Evolutionary conservation across 2,329 filamentous ascomycete species (phyloP).

Genomic region (Lithohypha guttulata): DNA sequence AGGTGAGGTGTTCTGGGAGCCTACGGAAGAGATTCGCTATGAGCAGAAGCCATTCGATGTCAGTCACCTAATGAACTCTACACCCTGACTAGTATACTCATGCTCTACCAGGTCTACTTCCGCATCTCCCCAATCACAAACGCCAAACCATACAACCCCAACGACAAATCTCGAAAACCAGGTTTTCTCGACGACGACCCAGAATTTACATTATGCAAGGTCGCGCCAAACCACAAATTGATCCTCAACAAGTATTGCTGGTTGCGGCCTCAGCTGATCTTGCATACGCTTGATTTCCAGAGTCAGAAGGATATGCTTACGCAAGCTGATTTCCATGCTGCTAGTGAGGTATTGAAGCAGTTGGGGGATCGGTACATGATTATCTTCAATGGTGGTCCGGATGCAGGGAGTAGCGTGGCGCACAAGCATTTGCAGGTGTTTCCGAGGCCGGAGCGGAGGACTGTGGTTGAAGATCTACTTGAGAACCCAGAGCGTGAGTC

Average conservation of each 20-base stretch:
- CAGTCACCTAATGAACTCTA: slow-evolving; percentile 8
- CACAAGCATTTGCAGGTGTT: slow-evolving; percentile 38
- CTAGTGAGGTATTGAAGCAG: slow-evolving; percentile 11
- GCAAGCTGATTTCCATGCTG: slow-evolving; percentile 14
- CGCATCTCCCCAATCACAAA: slow-evolving; percentile 12
- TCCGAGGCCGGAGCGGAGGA: slow-evolving; percentile 21
- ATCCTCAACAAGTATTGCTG: slow-evolving; percentile 21
- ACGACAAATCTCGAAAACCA: slow-evolving; percentile 12
- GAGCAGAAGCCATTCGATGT: slow-evolving; percentile 19
- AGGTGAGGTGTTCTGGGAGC: slow-evolving; percentile 15
- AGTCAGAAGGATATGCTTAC: slow-evolving; percentile 16
- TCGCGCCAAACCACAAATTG: slow-evolving; percentile 15
- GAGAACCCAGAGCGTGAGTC: not conserved
- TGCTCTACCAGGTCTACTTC: slow-evolving; percentile 15
- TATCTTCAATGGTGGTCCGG: slow-evolving; percentile 36
- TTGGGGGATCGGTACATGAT: slow-evolving; percentile 21
- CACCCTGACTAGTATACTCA: not conserved
- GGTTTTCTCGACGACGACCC: slow-evolving; percentile 14
- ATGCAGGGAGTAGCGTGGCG: slow-evolving; percentile 32
- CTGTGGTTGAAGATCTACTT: not conserved
- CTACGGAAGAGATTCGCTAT: slow-evolving; percentile 12
- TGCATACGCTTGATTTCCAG: slow-evolving; percentile 19
- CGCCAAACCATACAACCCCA: slow-evolving; percentile 9
- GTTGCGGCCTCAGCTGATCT: slow-evolving; percentile 17
- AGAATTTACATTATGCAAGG: slow-evolving; percentile 16